Evolutionary conservation across 2,329 filamentous ascomycete species (phyloP).

Genomic region (Venturia pyrina): DNA sequence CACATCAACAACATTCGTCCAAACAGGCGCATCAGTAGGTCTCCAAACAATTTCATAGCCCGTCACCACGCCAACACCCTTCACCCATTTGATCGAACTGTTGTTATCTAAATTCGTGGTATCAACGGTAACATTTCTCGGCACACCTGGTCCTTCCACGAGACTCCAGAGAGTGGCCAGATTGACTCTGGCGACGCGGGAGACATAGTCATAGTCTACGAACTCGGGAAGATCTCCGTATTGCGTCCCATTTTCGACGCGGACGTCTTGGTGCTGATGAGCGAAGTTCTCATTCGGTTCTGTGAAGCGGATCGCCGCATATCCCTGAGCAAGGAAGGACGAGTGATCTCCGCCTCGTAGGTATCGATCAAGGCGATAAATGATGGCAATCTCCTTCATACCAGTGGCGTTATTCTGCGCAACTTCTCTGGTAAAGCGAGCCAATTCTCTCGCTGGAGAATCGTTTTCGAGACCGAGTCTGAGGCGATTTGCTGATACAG

Average conservation of each 20-base stretch:
- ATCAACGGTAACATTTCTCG: slow-evolving; percentile 40
- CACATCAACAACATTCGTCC: slow-evolving; percentile 40
- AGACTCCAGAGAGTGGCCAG: slow-evolving; percentile 45
- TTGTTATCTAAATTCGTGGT: slow-evolving; percentile 39
- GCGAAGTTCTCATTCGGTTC: slow-evolving; percentile 48
- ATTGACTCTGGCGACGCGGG: slow-evolving; percentile 46
- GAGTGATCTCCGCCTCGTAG: slow-evolving; percentile 47
- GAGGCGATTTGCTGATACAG: slow-evolving; percentile 29
- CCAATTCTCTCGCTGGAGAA: slow-evolving; percentile 44
- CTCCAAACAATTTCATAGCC: slow-evolving; percentile 50
- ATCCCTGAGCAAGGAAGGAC: slow-evolving; percentile 46
- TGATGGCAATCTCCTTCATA: slow-evolving; percentile 43
- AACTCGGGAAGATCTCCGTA: slow-evolving; percentile 48
- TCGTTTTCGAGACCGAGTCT: slow-evolving; percentile 41
- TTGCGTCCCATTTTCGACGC: slow-evolving; percentile 39
- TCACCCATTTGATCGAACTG: slow-evolving; percentile 39
- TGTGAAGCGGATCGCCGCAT: slow-evolving; percentile 45
- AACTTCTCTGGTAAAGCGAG: slow-evolving; percentile 45
- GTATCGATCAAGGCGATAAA: slow-evolving; percentile 48
- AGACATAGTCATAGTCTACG: slow-evolving; percentile 46
- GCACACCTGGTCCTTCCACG: slow-evolving; percentile 41
- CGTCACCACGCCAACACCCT: slow-evolving; percentile 22
- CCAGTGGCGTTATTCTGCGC: slow-evolving; percentile 40
- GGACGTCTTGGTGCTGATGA: slow-evolving; percentile 48
- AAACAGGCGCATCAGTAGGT: slow-evolving; percentile 39